Evolutionary conservation across 2,329 filamentous ascomycete genomes (phyloP).

Genomic region (Apiospora malaysiana): DNA sequence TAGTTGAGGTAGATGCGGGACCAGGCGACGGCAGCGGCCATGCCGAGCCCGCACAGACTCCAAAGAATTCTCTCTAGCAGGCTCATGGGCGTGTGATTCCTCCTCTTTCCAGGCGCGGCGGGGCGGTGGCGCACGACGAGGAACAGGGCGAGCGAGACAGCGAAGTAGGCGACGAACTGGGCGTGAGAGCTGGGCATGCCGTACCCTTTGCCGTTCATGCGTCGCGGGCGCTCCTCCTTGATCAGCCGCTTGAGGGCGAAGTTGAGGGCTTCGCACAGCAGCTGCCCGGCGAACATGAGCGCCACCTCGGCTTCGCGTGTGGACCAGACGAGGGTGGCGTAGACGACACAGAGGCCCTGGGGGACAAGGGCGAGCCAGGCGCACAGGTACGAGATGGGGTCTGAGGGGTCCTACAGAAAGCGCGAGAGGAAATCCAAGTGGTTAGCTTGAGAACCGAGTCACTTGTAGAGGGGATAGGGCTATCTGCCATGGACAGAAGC

Average conservation of each 20-base stretch:
- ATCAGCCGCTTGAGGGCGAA: constrained; percentile 88
- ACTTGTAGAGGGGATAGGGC: neutral
- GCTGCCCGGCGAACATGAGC: constrained; percentile 90
- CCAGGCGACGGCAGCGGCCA: constrained; percentile 74
- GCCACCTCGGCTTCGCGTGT: constrained; percentile 88
- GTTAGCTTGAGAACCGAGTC: neutral
- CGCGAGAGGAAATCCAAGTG: neutral
- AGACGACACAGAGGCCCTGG: constrained; percentile 88
- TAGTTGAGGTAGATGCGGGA: constrained; percentile 93
- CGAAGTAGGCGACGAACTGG: constrained; percentile 94
- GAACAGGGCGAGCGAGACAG: constrained; percentile 82
- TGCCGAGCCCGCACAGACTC: constrained; percentile 60
- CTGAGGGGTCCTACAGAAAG: constrained; percentile 74
- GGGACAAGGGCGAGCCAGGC: constrained; percentile 95
- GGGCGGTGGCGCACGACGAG: constrained; percentile 80
- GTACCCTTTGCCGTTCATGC: constrained; percentile 90
- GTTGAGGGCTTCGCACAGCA: constrained; percentile 90
- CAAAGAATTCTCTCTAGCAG: constrained; percentile 63
- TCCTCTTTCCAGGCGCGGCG: constrained; percentile 41
- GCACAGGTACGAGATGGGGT: constrained; percentile 83
- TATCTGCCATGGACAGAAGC: neutral
- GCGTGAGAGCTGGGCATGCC: constrained; percentile 96
- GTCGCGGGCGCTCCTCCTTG: constrained; percentile 86
- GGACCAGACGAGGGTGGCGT: constrained; percentile 88
- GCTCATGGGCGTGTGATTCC: constrained; percentile 61